Conservation (phyloP, 2,329 filamentous ascomycete genomes). For the Calonectria fujianensis region DNA sequence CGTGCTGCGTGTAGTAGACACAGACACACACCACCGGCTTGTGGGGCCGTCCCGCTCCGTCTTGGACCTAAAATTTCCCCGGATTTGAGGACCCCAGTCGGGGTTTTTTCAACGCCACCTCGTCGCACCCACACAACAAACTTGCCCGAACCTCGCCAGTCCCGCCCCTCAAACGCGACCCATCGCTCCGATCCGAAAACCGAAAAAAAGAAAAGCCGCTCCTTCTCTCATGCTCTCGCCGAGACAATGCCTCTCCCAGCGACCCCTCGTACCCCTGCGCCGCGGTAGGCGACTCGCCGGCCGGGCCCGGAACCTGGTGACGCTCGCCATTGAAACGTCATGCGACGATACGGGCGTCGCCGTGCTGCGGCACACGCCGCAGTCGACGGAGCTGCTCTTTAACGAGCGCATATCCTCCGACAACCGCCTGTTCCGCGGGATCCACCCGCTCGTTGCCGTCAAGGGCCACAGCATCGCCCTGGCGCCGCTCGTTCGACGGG, state of each 20-base stretch:
- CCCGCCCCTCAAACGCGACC: not conserved
- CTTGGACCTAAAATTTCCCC: conserved; percentile 32
- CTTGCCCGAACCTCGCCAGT: not conserved
- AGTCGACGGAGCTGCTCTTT: conserved; percentile 79
- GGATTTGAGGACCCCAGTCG: conserved; percentile 1
- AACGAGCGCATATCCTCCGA: conserved; percentile 89
- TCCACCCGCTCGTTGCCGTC: conserved; percentile 86
- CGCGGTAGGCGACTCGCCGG: conserved; percentile 25
- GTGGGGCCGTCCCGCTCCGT: conserved; percentile 45
- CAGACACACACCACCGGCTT: conserved; percentile 28
- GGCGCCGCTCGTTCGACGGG: conserved; percentile 79
- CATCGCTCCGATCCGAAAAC: not conserved
- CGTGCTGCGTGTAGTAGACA: not conserved
- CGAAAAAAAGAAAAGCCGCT: not conserved
- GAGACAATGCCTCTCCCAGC: conserved; percentile 32
- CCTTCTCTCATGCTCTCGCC: conserved; percentile 44
- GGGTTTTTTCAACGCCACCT: conserved; percentile 16
- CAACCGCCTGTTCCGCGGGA: conserved; percentile 83
- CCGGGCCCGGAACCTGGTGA: conserved; percentile 66
- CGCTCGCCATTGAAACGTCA: conserved; percentile 87
- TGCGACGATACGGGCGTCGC: conserved; percentile 97
- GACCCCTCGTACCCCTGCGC: not conserved
- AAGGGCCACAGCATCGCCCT: conserved; percentile 84
- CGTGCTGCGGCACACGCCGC: conserved; percentile 77
- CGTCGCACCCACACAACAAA: not conserved